These are phyloP conservation scores for Cordia subcordata DNA, from an alignment of 257 asterid genomes.

Conservation along the genomic window DNA sequence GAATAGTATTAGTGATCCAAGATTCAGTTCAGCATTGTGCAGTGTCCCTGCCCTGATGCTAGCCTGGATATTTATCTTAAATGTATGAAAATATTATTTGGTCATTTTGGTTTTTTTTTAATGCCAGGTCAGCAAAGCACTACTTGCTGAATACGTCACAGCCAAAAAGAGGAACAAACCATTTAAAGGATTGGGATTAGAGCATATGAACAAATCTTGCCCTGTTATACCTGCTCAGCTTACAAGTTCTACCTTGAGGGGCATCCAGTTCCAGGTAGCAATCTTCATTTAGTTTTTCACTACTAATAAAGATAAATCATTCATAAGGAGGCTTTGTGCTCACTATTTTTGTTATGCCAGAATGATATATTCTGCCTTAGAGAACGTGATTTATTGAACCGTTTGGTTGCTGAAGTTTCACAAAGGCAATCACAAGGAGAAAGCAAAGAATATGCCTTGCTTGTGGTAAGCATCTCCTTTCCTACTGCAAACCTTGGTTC, in stretches of 20 bases:
- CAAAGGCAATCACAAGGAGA: conserved; percentile 60
- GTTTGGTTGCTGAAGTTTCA: conserved; percentile 71
- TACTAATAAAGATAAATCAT: conserved; percentile 9
- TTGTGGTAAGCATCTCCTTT: conserved; percentile 36
- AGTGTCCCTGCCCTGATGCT: too few species aligned
- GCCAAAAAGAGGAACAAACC: conserved; percentile 65
- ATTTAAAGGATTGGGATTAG: conserved; percentile 81
- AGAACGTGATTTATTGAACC: conserved; percentile 78
- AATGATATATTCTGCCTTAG: conserved; percentile 76
- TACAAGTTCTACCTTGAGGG: conserved; percentile 37
- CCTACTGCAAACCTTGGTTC: background rate
- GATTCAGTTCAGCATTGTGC: too few species aligned
- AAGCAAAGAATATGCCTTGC: conserved; percentile 71
- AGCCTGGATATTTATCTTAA: too few species aligned
- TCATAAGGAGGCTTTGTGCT: conserved; percentile 5
- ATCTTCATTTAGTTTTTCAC: conserved; percentile 8
- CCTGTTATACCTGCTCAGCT: conserved; percentile 67
- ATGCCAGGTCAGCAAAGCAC: conserved; percentile 89
- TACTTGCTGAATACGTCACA: conserved; percentile 58
- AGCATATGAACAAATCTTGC: conserved; percentile 72
- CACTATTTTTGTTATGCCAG: conserved; percentile 32
- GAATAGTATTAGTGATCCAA: too few species aligned
- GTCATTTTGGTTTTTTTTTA: background rate
- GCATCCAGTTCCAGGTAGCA: conserved; percentile 66
- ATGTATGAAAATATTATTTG: conserved; percentile 1